Evolutionary conservation across 2,329 filamentous ascomycete genomes (phyloP).

Genomic region (Biscogniauxia mediterranea): DNA sequence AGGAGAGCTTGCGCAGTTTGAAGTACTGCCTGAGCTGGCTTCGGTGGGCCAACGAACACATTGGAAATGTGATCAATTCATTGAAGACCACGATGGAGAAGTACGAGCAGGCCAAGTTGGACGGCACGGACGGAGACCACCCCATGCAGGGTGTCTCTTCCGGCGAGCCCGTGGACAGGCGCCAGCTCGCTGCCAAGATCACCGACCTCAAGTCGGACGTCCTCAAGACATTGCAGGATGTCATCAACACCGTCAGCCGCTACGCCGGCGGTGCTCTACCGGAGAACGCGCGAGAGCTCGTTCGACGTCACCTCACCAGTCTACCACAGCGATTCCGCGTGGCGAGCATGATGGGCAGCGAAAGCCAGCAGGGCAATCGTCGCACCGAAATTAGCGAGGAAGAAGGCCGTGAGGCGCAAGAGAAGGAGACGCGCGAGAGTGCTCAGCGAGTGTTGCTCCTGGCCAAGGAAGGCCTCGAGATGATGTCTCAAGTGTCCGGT

Average conservation of each 20-base stretch:
- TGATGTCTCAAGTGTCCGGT: slow-evolving; percentile 87
- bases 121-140: slow-evolving; percentile 22
- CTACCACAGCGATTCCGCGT: slow-evolving; percentile 80
- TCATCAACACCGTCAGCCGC: slow-evolving; percentile 80
- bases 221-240: slow-evolving; percentile 74
- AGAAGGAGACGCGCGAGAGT: slow-evolving; percentile 48
- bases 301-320: slow-evolving; percentile 79
- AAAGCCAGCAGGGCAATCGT: slow-evolving; percentile 29
- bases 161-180: slow-evolving; percentile 39
- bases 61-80: slow-evolving; percentile 71
- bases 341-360: slow-evolving; percentile 53
- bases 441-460: slow-evolving; percentile 81
- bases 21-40: slow-evolving; percentile 83
- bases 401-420: slow-evolving; percentile 38
- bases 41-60: slow-evolving; percentile 76
- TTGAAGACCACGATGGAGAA: slow-evolving; percentile 76
- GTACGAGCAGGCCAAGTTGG: slow-evolving; percentile 60
- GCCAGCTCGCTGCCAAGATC: slow-evolving; percentile 60
- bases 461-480: slow-evolving; percentile 86
- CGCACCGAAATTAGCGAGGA: slow-evolving; percentile 29
- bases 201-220: slow-evolving; percentile 67
- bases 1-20: slow-evolving; percentile 79
- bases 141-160: slow-evolving; percentile 23
- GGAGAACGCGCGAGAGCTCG: slow-evolving; percentile 80
- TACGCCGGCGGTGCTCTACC: slow-evolving; percentile 91